A percentile compares a stretch with the other conserved stretches of the same genome.
Evolutionary conservation across 2,329 filamentous ascomycete genomes (phyloP).

Genomic region (Exophiala calicioides): DNA sequence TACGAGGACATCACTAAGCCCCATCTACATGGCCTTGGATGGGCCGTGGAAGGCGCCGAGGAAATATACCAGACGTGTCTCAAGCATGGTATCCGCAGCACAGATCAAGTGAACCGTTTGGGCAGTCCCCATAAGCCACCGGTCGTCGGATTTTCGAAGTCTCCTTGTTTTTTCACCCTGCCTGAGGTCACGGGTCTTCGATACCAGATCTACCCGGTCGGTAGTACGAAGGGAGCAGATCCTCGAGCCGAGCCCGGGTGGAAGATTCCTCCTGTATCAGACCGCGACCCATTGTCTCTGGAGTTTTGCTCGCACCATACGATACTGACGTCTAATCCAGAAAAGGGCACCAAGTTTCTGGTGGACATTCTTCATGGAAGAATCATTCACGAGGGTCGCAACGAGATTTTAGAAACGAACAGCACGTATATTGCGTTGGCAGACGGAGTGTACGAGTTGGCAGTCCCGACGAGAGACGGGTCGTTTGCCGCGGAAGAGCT

Average conservation of each 20-base stretch:
- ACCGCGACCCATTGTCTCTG: background rate
- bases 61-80: background rate
- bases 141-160: background rate
- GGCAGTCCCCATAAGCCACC: background rate
- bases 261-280: background rate
- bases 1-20: background rate
- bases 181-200: background rate
- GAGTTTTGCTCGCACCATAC: background rate
- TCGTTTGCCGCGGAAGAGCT: background rate
- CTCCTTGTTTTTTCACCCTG: background rate
- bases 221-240: background rate
- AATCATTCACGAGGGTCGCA: background rate
- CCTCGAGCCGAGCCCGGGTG: background rate
- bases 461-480: background rate
- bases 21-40: background rate
- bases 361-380: background rate
- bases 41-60: background rate
- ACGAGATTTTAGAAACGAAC: background rate
- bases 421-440: background rate
- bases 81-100: background rate
- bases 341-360: background rate
- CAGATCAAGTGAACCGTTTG: background rate
- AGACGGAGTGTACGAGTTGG: background rate
- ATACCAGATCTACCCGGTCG: background rate
- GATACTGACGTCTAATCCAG: background rate